Evolutionary conservation across 345 rosid species (phyloP).

Genomic region (Geranium rotundifolium): DNA sequence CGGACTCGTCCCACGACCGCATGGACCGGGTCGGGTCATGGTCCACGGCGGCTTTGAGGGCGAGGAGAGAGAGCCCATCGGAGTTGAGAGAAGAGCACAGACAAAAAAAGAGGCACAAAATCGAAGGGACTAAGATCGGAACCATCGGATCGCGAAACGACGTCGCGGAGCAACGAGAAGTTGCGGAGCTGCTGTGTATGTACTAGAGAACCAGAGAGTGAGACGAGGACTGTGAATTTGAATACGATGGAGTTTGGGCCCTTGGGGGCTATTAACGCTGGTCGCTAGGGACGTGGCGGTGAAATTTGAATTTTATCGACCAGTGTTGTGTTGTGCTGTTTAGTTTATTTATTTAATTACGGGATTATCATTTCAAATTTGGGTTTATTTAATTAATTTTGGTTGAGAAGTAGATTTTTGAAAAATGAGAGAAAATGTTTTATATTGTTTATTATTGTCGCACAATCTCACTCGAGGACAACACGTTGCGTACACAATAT

Average conservation of each 20-base stretch:
- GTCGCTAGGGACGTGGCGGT: too few relatives aligned
- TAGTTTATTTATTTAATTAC: too few relatives aligned
- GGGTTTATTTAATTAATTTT: too few relatives aligned
- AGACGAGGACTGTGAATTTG: not conserved
- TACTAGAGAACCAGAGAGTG: not conserved
- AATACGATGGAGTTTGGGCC: not conserved
- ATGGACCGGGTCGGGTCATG: constrained; percentile 53
- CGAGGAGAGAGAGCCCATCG: constrained; percentile 87
- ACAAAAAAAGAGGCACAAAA: constrained; percentile 13
- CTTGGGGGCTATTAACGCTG: too few relatives aligned
- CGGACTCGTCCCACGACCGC: constrained; percentile 62
- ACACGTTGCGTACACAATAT: too few relatives aligned
- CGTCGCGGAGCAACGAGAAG: not conserved
- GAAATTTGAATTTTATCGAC: too few relatives aligned
- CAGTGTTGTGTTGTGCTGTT: too few relatives aligned
- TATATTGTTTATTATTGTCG: too few relatives aligned
- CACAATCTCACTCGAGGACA: too few relatives aligned
- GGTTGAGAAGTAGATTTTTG: too few relatives aligned
- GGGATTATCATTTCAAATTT: too few relatives aligned
- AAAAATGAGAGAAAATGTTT: too few relatives aligned
- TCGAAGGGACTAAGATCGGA: not conserved
- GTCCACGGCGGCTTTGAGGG: constrained; percentile 65
- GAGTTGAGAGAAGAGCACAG: constrained; percentile 29
- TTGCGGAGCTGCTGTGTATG: not conserved
- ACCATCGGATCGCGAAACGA: not conserved